phyloP scores from a whole-genome alignment of 352 stramenopile genomes.

The Pythium phragmiticola region DNA sequence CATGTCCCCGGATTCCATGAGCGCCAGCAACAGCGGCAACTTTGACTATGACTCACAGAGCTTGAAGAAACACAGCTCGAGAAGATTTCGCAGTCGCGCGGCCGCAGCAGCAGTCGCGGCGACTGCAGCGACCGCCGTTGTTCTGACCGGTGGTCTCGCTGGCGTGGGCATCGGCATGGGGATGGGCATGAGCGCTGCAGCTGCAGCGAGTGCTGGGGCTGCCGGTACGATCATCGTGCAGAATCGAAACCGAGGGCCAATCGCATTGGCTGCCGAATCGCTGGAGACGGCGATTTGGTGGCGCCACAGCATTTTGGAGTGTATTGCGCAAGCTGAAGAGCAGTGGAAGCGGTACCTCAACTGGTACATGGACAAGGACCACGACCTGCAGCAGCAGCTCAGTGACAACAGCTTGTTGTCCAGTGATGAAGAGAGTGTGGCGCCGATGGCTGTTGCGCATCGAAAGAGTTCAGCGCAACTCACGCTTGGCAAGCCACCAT shows the following conservation, averaged over 20 bases:
- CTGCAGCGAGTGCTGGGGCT: slow-evolving; percentile 68
- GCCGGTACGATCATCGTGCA: slow-evolving; percentile 72
- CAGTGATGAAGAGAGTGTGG: slow-evolving; percentile 16
- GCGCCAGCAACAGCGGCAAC: slow-evolving; percentile 36
- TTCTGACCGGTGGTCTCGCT: slow-evolving; percentile 74
- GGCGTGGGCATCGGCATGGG: slow-evolving; percentile 78
- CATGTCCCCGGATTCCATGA: slow-evolving; percentile 25
- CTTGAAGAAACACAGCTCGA: slow-evolving; percentile 50
- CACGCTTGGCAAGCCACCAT: slow-evolving; percentile 17
- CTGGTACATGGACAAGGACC: slow-evolving; percentile 85
- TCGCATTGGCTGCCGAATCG: slow-evolving; percentile 78
- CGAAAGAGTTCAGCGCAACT: slow-evolving; percentile 13
- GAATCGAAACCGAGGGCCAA: slow-evolving; percentile 64
- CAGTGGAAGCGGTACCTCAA: slow-evolving; percentile 85
- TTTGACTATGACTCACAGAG: slow-evolving; percentile 45
- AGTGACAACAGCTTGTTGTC: slow-evolving; percentile 20
- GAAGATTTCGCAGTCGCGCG: slow-evolving; percentile 62
- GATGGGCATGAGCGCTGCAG: slow-evolving; percentile 78
- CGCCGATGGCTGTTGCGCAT: neutral
- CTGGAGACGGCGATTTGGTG: slow-evolving; percentile 83
- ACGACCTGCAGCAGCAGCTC: slow-evolving; percentile 27
- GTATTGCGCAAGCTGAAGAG: slow-evolving; percentile 79
- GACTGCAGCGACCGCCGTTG: slow-evolving; percentile 72
- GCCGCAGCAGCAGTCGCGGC: slow-evolving; percentile 66
- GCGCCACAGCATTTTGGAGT: slow-evolving; percentile 84